Conservation (phyloP, 1,284 basidiomycete species). For the Termitomyces sp. region DNA sequence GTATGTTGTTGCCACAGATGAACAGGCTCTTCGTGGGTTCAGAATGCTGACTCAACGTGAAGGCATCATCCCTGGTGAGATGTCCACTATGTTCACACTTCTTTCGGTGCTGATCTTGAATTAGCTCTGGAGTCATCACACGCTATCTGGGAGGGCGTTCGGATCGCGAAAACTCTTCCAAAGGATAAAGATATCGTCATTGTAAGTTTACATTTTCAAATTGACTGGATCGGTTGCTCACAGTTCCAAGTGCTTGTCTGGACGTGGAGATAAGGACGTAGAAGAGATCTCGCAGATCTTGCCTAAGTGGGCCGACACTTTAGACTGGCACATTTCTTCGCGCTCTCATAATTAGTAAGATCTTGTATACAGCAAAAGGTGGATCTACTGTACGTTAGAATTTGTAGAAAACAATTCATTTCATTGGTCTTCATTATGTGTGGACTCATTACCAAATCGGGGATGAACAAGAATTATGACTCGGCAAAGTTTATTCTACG, state of each 20-base stretch:
- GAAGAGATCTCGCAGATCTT: slow-evolving; percentile 84
- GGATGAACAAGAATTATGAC: slow-evolving; percentile 9
- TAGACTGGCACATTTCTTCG: slow-evolving; percentile 77
- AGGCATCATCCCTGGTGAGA: slow-evolving; percentile 91
- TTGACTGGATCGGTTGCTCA: background rate
- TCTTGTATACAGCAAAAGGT: background rate
- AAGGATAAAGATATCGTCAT: slow-evolving; percentile 89
- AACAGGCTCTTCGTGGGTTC: slow-evolving; percentile 91
- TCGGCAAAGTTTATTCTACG: background rate
- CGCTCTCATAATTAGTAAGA: slow-evolving; percentile 17
- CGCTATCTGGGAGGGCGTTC: slow-evolving; percentile 89
- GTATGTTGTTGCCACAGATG: slow-evolving; percentile 90
- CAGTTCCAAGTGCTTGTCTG: slow-evolving; percentile 68
- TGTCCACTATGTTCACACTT: slow-evolving; percentile 4
- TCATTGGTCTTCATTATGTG: background rate
- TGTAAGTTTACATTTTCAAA: slow-evolving; percentile 43
- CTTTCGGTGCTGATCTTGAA: slow-evolving; percentile 7
- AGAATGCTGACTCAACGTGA: slow-evolving; percentile 87
- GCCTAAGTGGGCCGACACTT: slow-evolving; percentile 84
- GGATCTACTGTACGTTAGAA: background rate
- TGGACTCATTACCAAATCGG: slow-evolving; percentile 14
- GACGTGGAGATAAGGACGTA: slow-evolving; percentile 93
- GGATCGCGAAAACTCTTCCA: slow-evolving; percentile 79
- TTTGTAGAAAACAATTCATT: background rate
- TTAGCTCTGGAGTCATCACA: slow-evolving; percentile 92